These are phyloP conservation scores for Tribonema minus DNA, from an alignment of 108 stramenopile genomes.

Conservation along the genomic window DNA sequence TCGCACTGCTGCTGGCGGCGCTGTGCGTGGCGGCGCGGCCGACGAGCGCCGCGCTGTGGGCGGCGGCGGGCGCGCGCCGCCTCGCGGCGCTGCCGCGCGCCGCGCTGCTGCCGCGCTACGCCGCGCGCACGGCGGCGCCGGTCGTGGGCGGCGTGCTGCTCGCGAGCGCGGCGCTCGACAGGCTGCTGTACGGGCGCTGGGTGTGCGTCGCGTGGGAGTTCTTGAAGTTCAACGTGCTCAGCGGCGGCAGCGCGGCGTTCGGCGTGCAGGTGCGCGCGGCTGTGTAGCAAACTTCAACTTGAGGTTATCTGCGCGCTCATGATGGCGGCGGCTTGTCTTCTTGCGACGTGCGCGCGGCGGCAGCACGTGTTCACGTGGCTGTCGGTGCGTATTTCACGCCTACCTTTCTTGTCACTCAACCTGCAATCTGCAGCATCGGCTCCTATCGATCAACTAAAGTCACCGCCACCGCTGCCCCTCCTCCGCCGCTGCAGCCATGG, in stretches of 20 bases:
- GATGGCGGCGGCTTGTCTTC: too few relatives aligned
- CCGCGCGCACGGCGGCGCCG: not conserved
- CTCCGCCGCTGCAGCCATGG: too few relatives aligned
- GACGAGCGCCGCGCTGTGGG: conserved; percentile 34
- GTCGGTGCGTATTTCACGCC: too few relatives aligned
- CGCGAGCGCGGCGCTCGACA: conserved; percentile 8
- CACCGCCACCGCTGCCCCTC: too few relatives aligned
- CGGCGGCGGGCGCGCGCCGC: conserved; percentile 2
- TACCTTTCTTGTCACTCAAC: too few relatives aligned
- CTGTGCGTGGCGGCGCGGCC: conserved; percentile 33
- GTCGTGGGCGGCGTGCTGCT: conserved; percentile 13
- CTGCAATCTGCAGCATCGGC: too few relatives aligned
- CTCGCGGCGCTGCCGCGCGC: not conserved
- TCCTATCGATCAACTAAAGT: too few relatives aligned
- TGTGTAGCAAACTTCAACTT: too few relatives aligned
- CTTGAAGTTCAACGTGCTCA: conserved; percentile 43
- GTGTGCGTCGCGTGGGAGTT: conserved; percentile 23
- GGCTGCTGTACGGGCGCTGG: conserved; percentile 8
- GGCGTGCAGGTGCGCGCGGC: too few relatives aligned
- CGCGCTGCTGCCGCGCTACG: conserved; percentile 26
- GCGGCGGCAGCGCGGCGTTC: conserved; percentile 16
- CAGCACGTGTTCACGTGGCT: too few relatives aligned
- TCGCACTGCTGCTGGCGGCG: conserved; percentile 16
- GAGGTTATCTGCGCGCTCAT: too few relatives aligned
- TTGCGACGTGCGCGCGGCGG: too few relatives aligned